Evolutionary conservation across 192 early-diverging fungal genomes (phyloP), one percentile per base, ranked within the genome.

Genomic region (Coemansia furcata): DNA sequence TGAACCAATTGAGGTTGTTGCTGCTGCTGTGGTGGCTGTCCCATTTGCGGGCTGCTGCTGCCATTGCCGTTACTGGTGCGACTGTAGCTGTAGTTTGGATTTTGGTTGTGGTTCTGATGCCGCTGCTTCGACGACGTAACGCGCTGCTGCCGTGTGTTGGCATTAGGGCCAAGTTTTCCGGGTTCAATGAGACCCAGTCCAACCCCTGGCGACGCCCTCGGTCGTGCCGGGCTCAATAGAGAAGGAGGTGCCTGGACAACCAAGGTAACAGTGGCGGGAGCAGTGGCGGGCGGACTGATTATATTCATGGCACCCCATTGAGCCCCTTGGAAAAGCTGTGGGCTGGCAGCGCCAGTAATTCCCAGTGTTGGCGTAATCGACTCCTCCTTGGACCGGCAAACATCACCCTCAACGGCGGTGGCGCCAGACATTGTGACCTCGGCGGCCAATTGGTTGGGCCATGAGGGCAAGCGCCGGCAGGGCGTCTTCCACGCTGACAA

Each of bases 371-470:
- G 52, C 26, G 52, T 55, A 33, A 6, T 23, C 30, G 52, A 33
- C 17, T 55, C 52, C 52, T 33, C 30, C 30, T 14, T 32, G 14
- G 30, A n/a, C 52, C 52, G 52, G 0, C 59, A 46, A 15, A 26
- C 47, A 32, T 54, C 62, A 6, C 61, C 46, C 23, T 78, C 77
- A 39, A 79, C 77, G 0, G 77, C 77, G 2, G 77, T 79, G 36
- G 77, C 71, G 54, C 72, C 77, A 11, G 77, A 79, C 72, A 79
- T 67, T 17, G 72, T 69, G 21, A 78, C 67, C 14, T 73, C 77
- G 26, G 40, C 63, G 26, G 55, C 30, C 58, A 61, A 40, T 47
- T 49, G 60, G 67, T 50, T 68, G 32, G 72, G 63, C 63, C 76
- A 78, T 23, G 68, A 69, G 44, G 63, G 70, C 61, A 68, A 52